These are phyloP conservation scores for Ophiocytium majus DNA, from an alignment of 352 stramenopile species.

Conservation along the genomic window DNA sequence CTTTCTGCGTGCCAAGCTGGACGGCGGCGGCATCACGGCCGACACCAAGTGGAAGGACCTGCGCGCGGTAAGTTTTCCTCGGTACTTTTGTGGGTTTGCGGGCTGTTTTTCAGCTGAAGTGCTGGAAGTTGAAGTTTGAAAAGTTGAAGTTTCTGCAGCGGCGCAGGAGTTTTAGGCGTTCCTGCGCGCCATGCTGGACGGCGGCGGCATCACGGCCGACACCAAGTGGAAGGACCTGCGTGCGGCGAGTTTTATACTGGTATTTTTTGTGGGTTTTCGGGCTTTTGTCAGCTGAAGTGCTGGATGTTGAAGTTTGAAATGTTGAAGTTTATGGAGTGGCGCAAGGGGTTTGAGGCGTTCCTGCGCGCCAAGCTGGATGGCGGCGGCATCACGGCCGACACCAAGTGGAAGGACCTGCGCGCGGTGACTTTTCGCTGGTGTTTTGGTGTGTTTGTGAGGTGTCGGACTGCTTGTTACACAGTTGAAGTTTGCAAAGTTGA, in stretches of 20 bases:
- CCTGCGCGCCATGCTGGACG: constrained; percentile 49
- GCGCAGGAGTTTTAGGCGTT: constrained; percentile 50
- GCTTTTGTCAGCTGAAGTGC: too few relatives aligned
- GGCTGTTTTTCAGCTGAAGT: too few relatives aligned
- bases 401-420: constrained; percentile 51
- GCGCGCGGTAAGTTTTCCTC: constrained; percentile 3
- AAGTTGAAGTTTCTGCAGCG: neutral
- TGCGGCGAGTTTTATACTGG: too few relatives aligned
- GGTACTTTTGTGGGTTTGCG: too few relatives aligned
- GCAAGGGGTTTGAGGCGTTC: constrained; percentile 46
- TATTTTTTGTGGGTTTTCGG: too few relatives aligned
- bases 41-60: constrained; percentile 57
- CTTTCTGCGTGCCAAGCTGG: constrained; percentile 50
- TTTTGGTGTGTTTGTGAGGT: neutral
- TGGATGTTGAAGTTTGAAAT: neutral
- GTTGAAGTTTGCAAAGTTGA: neutral
- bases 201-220: constrained; percentile 48
- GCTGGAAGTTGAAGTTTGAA: neutral
- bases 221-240: constrained; percentile 53
- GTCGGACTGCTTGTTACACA: too few relatives aligned
- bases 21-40: constrained; percentile 49
- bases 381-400: constrained; percentile 50
- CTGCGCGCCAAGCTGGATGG: constrained; percentile 45
- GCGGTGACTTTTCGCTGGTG: neutral
- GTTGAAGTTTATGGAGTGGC: neutral